Conservation (phyloP, 805 yeast species). For the Starmerella tilneyi region DNA sequence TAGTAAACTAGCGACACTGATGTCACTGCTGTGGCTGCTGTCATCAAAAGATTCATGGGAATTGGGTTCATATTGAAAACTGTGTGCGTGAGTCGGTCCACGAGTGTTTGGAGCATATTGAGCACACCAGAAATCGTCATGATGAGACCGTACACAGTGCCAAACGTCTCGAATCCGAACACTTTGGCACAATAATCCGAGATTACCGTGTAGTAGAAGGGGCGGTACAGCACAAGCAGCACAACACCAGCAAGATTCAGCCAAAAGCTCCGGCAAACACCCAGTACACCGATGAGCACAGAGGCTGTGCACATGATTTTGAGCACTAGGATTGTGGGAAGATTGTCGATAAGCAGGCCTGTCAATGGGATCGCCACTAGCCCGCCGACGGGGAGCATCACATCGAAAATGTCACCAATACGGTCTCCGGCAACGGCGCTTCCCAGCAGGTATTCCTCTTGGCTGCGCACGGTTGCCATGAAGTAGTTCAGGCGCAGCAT, state of each 20-base stretch:
- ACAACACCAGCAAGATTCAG: slow-evolving; percentile 61
- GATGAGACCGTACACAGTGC: slow-evolving; percentile 79
- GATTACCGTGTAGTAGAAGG: slow-evolving; percentile 85
- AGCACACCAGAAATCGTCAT: slow-evolving; percentile 75
- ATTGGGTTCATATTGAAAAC: slow-evolving; percentile 62
- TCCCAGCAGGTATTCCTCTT: slow-evolving; percentile 62
- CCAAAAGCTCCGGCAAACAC: slow-evolving; percentile 42
- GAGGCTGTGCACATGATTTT: slow-evolving; percentile 42
- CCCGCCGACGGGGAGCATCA: slow-evolving; percentile 85
- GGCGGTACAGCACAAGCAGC: slow-evolving; percentile 70
- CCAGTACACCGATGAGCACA: slow-evolving; percentile 56
- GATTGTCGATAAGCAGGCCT: slow-evolving; percentile 67
- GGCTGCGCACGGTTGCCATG: slow-evolving; percentile 79
- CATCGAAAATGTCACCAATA: slow-evolving; percentile 68
- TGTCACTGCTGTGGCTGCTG: slow-evolving; percentile 34
- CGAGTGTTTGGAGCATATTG: slow-evolving; percentile 57
- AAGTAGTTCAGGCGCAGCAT: slow-evolving; percentile 89
- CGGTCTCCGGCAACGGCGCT: slow-evolving; percentile 39
- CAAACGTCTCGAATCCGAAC: slow-evolving; percentile 86
- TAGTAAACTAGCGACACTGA: slow-evolving; percentile 4
- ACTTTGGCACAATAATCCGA: slow-evolving; percentile 88
- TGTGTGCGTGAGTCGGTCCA: slow-evolving; percentile 64
- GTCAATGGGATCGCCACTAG: slow-evolving; percentile 76
- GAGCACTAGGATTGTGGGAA: slow-evolving; percentile 51
- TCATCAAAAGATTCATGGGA: slow-evolving; percentile 57